A percentile compares a stretch with the other conserved stretches of the same genome.
phyloP scores from a whole-genome alignment of 2,329 filamentous ascomycete species.

The Sporothrix brunneoviolacea region DNA sequence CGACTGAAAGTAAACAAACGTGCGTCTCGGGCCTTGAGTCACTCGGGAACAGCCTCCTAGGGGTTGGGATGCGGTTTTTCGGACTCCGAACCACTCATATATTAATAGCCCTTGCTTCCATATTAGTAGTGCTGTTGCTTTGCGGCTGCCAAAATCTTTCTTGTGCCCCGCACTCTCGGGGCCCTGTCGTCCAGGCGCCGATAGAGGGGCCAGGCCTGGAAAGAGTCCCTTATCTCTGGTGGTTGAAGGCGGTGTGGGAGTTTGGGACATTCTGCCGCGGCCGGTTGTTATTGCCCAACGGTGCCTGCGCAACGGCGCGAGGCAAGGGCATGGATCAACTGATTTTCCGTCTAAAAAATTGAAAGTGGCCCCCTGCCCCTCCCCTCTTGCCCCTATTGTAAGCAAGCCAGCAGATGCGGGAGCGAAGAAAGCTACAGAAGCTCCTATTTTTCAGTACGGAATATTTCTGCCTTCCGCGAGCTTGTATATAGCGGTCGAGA shows the following conservation, averaged over 20 bases:
- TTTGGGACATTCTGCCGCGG: no score
- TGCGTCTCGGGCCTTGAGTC: not conserved
- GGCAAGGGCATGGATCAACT: conserved; percentile 18
- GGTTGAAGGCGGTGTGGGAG: no score
- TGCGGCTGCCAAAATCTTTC: no score
- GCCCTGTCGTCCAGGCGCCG: not conserved
- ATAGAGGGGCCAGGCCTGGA: no score
- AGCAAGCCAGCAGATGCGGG: not conserved
- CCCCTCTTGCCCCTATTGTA: conserved; percentile 11
- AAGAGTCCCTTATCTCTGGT: no score
- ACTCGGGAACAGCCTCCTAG: no score
- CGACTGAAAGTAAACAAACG: not conserved
- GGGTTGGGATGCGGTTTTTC: no score
- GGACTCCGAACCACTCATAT: no score
- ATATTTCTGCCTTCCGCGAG: conserved; percentile 14
- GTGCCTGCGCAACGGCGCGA: not conserved
- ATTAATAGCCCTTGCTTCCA: no score
- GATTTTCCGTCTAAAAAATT: conserved; percentile 15
- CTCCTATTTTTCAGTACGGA: conserved; percentile 11
- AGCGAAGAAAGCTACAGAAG: not conserved
- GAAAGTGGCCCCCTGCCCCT: not conserved
- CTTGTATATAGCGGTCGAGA: not conserved
- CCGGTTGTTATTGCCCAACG: no score
- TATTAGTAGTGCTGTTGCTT: no score
- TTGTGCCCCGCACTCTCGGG: not conserved